phyloP scores from a whole-genome alignment of 2,329 filamentous ascomycete species.

The Emericellopsis cladophorae region DNA sequence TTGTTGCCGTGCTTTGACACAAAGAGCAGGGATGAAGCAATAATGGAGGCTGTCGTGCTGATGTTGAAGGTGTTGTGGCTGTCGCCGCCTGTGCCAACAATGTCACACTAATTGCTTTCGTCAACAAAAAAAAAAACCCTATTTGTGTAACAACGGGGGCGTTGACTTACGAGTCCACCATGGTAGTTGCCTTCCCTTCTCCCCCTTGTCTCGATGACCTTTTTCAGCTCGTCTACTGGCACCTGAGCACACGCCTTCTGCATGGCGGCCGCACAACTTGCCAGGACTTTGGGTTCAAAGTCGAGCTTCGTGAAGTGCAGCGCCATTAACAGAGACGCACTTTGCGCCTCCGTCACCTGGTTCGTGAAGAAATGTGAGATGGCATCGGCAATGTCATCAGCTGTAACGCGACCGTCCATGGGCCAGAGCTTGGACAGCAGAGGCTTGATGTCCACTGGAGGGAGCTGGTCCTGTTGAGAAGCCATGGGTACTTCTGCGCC shows the following conservation, averaged over 20 bases:
- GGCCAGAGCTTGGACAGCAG: conserved; percentile 65
- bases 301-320: conserved; percentile 87
- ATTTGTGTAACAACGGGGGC: background rate
- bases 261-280: conserved; percentile 76
- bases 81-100: conserved; percentile 94
- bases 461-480: conserved; percentile 9
- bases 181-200: conserved; percentile 60
- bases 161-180: conserved; percentile 62
- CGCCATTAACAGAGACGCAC: conserved; percentile 75
- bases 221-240: conserved; percentile 47
- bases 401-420: conserved; percentile 41
- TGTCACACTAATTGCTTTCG: conserved; percentile 54
- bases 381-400: conserved; percentile 78
- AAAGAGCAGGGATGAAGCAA: conserved; percentile 74
- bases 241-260: conserved; percentile 63
- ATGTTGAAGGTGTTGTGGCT: conserved; percentile 98
- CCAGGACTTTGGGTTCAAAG: conserved; percentile 71
- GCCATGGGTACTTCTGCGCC: background rate
- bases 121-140: background rate
- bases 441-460: conserved; percentile 49
- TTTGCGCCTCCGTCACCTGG: conserved; percentile 76
- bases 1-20: conserved; percentile 94
- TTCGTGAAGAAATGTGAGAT: conserved; percentile 88
- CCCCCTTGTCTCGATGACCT: conserved; percentile 46
- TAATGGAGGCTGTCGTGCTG: conserved; percentile 85